Base-by-base conservation (phyloP, 805 yeast species). In the Ogataea nitratoaversa region DNA sequence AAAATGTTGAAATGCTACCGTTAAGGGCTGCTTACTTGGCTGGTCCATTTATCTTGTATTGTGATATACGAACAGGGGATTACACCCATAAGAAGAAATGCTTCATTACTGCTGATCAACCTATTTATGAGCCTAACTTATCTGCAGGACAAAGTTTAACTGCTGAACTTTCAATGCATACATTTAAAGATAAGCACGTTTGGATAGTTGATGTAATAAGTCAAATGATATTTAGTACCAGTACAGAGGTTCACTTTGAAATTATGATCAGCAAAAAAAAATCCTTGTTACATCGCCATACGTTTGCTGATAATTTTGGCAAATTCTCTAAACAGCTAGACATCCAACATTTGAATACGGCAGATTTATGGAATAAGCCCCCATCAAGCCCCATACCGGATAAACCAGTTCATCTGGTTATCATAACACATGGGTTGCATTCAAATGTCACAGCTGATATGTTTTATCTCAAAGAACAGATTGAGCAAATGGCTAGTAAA, bases 391-490 rank as follows among this genome's bases (percentile, higher is more conserved):
- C 22, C 5, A 28, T 38, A 9, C 65, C 71, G 0, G 53, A 65
- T 5, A 60, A 63, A 42, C 93, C 95, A 0, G 75, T 82, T 12
- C 99, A 93, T 66, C 66, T 93, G 41, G 93, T 91, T 3, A 70
- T 93, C 4, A 50, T 90, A 11, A 88, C 96, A 0, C 99, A 93
- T 60, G 99, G 99, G 0, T 72, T 93, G 19, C 95, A 88, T 54
- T 86, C 97, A 2, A 93, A 90, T 54, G 75, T 82, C 4, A 82
- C 93, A 2, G 88, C 95, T 9, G 99, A 93, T 60, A 78, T 93
- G 95, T 70, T 86, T 16, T 90, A 82, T 53, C 54, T 91, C 41
- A 89, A 89, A 49, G 98, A 93, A 53, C 73, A 72, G 51, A 76
- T 93, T 13, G 93, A 86, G 47, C 58, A 65, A 20, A 55, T 49